Evolutionary conservation across 2,329 filamentous ascomycete genomes (phyloP).

Genomic region (Paraphaeosphaeria sporulosa): DNA sequence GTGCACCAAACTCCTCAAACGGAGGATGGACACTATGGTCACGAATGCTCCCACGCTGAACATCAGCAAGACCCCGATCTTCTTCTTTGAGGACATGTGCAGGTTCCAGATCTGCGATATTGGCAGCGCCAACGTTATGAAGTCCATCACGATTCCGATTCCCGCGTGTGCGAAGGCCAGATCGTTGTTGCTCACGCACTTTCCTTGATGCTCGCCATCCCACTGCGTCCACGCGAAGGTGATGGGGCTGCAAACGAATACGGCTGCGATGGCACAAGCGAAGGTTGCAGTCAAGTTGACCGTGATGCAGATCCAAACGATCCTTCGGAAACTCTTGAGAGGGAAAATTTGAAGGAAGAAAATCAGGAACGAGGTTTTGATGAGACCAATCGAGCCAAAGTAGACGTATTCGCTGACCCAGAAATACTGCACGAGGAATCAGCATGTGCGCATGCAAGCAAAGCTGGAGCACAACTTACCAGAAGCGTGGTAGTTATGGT

Average conservation of each 20-base stretch:
- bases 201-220: constrained; percentile 36
- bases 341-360: constrained; percentile 40
- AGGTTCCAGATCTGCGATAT: constrained; percentile 39
- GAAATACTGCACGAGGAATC: constrained; percentile 21
- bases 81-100: constrained; percentile 42
- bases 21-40: constrained; percentile 52
- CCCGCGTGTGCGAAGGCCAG: constrained; percentile 40
- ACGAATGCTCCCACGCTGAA: constrained; percentile 49
- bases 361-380: constrained; percentile 37
- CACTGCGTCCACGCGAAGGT: constrained; percentile 39
- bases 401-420: constrained; percentile 44
- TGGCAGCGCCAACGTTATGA: constrained; percentile 39
- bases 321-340: constrained; percentile 19
- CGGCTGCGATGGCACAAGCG: constrained; percentile 25
- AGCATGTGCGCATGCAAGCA: neutral
- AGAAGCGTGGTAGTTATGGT: constrained; percentile 20
- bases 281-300: constrained; percentile 28
- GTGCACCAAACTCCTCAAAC: constrained; percentile 49
- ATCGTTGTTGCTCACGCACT: constrained; percentile 43
- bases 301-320: constrained; percentile 21
- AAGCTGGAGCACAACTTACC: constrained; percentile 1
- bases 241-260: constrained; percentile 42
- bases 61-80: constrained; percentile 46
- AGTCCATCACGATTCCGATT: constrained; percentile 38
- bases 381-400: constrained; percentile 31